Base-by-base conservation (phyloP, 2,329 filamentous ascomycete genomes). In the Ceratocystis huliohia region DNA sequence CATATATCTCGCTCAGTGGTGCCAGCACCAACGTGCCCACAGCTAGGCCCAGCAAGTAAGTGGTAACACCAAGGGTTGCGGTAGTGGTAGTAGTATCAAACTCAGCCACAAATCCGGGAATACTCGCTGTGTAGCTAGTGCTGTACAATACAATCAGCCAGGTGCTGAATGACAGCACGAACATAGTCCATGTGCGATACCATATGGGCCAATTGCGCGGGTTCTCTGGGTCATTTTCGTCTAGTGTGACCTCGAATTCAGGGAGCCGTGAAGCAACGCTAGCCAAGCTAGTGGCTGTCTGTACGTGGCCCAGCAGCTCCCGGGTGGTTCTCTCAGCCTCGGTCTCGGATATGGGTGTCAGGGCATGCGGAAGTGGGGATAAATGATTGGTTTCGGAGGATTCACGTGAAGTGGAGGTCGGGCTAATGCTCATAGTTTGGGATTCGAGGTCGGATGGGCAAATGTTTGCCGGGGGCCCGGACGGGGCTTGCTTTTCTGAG, bases 11-110 rank as follows among this genome's bases (percentile, higher is more conserved):
- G 69, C 82, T 85, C 63, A 93, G 75, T 0, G 90, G 89, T 0
- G 90, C 90, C 53, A 91, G 79, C 37, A 94, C 76, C 67, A 94
- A 76, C 44, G 84, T 86, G 0, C 90, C 90, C 1, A 80, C 74
- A 0, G 88, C 89, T 61, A 94, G 80, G 4, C 90, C 90, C 28
- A 90, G 74, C 7, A 94, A 79, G 72, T 94, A 95, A 0, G 87
- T 86, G 0, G 90, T 94, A 57, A 95, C 78, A 4, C 90, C 90
- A 2, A 94, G 77, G 0, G 89, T 88, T 0, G 86, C 81, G n/a
- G 87, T 74, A 0, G 83, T 84, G 44, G 83, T 79, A 15, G 77
- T 73, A 20, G 84, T 78, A 46, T 80, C 75, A 70, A 91, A 93
- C 64, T 89, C 86, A 15, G 79, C 74, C 71, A 84, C 83, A 74